A percentile compares a stretch with the other conserved stretches of the same genome.
Evolutionary conservation across 352 stramenopile genomes (phyloP).

Genomic region (Phytophthora kernoviae): DNA sequence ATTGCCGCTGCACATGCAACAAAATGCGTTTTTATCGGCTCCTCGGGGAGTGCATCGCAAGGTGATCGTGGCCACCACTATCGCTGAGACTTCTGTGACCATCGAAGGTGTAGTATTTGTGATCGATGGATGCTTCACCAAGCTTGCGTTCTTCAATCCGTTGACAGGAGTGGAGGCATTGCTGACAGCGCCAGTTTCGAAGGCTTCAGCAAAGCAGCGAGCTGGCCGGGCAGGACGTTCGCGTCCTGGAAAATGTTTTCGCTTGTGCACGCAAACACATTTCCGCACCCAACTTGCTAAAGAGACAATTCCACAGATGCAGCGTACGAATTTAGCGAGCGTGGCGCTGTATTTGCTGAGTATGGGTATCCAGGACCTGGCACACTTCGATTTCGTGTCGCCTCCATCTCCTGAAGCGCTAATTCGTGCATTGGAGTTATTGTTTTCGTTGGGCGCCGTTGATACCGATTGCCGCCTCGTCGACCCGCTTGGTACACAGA

Average conservation of each 20-base stretch:
- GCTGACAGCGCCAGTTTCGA: slow-evolving; percentile 95
- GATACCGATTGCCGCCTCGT: slow-evolving; percentile 59
- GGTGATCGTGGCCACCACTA: slow-evolving; percentile 91
- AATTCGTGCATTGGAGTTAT: slow-evolving; percentile 68
- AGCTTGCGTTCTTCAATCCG: slow-evolving; percentile 87
- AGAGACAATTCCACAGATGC: slow-evolving; percentile 83
- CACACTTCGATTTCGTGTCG: slow-evolving; percentile 86
- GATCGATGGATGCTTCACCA: slow-evolving; percentile 78
- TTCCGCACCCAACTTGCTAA: slow-evolving; percentile 53
- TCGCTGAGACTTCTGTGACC: slow-evolving; percentile 97
- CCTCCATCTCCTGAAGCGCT: slow-evolving; percentile 73
- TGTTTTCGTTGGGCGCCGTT: slow-evolving; percentile 76
- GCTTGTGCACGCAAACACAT: slow-evolving; percentile 65
- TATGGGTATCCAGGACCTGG: slow-evolving; percentile 87
- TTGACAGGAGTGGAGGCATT: slow-evolving; percentile 82
- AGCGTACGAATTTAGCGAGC: slow-evolving; percentile 75
- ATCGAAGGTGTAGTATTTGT: slow-evolving; percentile 95
- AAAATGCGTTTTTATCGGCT: slow-evolving; percentile 88
- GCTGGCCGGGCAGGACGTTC: slow-evolving; percentile 93
- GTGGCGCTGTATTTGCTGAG: slow-evolving; percentile 78
- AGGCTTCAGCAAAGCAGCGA: slow-evolving; percentile 96
- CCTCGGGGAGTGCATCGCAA: slow-evolving; percentile 74
- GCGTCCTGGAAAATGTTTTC: slow-evolving; percentile 79
- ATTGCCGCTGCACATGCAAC: slow-evolving; percentile 93
- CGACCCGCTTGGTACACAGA: slow-evolving; percentile 90